Conservation (phyloP, 192 early-diverging fungal species). For the Coemansia sp. region DNA sequence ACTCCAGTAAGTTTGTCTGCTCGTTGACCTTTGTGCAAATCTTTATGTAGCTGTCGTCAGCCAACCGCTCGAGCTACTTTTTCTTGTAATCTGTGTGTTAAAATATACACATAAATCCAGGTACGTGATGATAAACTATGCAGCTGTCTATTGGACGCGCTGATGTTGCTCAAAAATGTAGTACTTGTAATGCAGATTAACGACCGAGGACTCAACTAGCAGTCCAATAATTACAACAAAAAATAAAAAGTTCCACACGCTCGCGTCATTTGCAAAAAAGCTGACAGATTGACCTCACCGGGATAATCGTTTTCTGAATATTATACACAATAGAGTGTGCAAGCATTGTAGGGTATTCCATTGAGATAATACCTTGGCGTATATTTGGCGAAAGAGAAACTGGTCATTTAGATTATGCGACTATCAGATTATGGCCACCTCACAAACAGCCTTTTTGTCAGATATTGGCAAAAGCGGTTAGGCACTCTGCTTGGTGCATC, state of each 20-base stretch:
- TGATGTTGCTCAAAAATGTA: constrained; percentile 22
- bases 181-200: constrained; percentile 21
- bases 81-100: constrained; percentile 26
- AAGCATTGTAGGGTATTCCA: too few species aligned
- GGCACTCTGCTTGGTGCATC: constrained; percentile 32
- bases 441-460: too few species aligned
- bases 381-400: constrained; percentile 45
- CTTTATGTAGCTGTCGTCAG: constrained; percentile 16
- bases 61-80: constrained; percentile 35
- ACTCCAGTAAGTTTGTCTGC: neutral
- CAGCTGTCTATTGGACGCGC: constrained; percentile 30
- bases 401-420: constrained; percentile 30
- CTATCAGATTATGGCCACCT: constrained; percentile 6
- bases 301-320: too few species aligned
- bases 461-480: too few species aligned
- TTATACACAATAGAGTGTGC: too few species aligned
- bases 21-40: constrained; percentile 7
- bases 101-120: constrained; percentile 28
- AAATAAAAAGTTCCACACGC: neutral
- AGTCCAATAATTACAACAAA: constrained; percentile 28
- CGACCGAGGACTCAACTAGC: constrained; percentile 27
- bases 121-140: constrained; percentile 34
- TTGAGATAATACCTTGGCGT: constrained; percentile 7
- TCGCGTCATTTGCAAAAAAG: too few species aligned
- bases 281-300: too few species aligned